These are phyloP conservation scores for Eucalyptus albens DNA, from an alignment of 345 rosid genomes.

Conservation along the genomic window DNA sequence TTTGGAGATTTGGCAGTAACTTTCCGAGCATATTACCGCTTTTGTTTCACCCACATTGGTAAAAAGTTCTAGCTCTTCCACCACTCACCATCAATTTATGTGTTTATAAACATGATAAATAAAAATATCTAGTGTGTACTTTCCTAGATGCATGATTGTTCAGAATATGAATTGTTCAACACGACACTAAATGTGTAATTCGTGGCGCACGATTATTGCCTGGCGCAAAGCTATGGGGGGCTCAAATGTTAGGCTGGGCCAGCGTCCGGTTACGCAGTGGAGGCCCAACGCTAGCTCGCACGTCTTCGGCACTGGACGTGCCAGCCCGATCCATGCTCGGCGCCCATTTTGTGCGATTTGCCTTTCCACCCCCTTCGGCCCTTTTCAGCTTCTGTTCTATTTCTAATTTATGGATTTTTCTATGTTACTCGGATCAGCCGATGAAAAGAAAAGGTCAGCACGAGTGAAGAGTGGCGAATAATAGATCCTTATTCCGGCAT, in stretches of 20 bases:
- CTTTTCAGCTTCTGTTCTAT: not conserved
- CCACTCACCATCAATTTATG: not conserved
- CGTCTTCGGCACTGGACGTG: not conserved
- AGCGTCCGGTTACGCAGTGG: not conserved
- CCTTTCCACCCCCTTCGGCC: not conserved
- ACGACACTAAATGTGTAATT: too few relatives aligned
- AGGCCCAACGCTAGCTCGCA: not conserved
- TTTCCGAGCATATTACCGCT: too few relatives aligned
- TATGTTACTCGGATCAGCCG: not conserved
- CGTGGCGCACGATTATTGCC: not conserved
- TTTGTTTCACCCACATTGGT: not conserved
- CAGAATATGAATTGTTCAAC: not conserved
- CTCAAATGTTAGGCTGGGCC: not conserved
- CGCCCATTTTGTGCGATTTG: not conserved
- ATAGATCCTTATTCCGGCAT: too few relatives aligned
- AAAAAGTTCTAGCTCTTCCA: not conserved
- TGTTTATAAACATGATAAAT: not conserved
- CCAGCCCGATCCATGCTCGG: not conserved
- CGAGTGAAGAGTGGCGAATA: too few relatives aligned
- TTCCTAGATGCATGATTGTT: too few relatives aligned
- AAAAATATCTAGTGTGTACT: not conserved
- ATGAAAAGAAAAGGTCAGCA: too few relatives aligned
- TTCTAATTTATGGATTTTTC: not conserved
- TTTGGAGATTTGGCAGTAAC: not conserved
- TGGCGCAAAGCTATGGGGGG: not conserved